Evolutionary conservation across 148 eudicot species (phyloP), one percentile per base, ranked within the genome.

Genomic region (Fallopia convolvulus): DNA sequence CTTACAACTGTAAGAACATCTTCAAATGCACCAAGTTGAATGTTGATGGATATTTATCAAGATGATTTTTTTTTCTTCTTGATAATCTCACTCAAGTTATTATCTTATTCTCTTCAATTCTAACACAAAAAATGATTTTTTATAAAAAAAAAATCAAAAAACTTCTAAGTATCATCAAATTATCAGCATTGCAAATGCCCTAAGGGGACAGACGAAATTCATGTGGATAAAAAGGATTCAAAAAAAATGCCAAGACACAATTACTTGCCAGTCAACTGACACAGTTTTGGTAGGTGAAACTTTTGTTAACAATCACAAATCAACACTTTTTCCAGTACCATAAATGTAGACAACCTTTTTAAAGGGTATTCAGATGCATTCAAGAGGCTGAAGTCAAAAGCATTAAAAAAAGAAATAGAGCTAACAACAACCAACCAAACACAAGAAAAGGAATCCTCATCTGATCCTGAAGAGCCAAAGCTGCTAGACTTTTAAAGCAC

Each of bases 381-480:
- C 61, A 30, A 63, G 70, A 63, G 12, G 39, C 70, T 26, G 20
- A 20, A 55, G 21, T 55, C 26, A 55, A 21, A 5, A 55, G 1
- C 70, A 52, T 14, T 17, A 52, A 52, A 61, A 23, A 52, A 52
- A 61, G 10, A 30, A 26, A 10, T 61, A 10, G 15, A 6, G 3
- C 39, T 12, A 61, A 17, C 70, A 61, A 17, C 70, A 61, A 61
- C 66, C 66, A 60, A 58, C 42, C 42, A 68, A 17, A 68, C 72
- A 68, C 42, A 17, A 68, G 44, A 68, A 68, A 61, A 63, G 72
- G 46, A 36, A 36, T 33, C 21, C 20, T 33, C 20, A 36, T 33
- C 20, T 68, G 72, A 68, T 68, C 72, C 72, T 68, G 72, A 68
- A 68, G 21, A 15, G 44, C 46, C 72, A 68, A 68, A 68, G 58